These are phyloP conservation scores for Trichoderma sp. DNA, from an alignment of 2,329 filamentous ascomycete genomes.

Conservation along the genomic window DNA sequence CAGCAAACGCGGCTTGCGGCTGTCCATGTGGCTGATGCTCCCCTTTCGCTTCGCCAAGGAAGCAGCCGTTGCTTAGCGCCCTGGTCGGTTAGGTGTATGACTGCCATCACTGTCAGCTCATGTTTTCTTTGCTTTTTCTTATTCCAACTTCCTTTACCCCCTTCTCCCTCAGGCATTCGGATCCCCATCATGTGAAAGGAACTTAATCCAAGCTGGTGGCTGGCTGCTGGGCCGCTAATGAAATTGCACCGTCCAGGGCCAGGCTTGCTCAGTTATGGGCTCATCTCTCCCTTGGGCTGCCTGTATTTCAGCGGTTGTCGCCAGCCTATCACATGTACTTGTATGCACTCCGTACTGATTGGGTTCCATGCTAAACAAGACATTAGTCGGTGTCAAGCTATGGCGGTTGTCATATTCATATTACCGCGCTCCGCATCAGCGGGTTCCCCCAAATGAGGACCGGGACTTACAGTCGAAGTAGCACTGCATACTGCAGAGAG, in stretches of 20 bases:
- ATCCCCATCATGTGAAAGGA: not conserved
- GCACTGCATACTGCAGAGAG: not conserved
- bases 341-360: not conserved
- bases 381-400: not conserved
- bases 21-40: slow-evolving; percentile 9
- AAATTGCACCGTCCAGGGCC: slow-evolving; percentile 9
- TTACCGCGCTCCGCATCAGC: not conserved
- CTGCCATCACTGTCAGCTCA: not conserved
- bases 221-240: slow-evolving; percentile 9
- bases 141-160: not conserved
- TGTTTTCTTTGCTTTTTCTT: not conserved
- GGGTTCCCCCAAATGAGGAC: not conserved
- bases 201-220: slow-evolving; percentile 1
- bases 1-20: slow-evolving; percentile 2
- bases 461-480: not conserved
- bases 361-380: not conserved
- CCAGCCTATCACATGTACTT: not conserved
- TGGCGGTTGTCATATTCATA: not conserved
- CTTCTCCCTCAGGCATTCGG: not conserved
- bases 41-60: slow-evolving; percentile 3
- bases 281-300: not conserved
- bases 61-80: slow-evolving; percentile 3
- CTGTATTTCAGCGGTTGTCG: not conserved
- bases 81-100: not conserved
- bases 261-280: slow-evolving; percentile 10